Percentiles rank a stretch among this genome's conserved stretches.
Evolutionary conservation across 139 green algal species (phyloP).

Genomic region (Edaphochlamys debaryana): DNA sequence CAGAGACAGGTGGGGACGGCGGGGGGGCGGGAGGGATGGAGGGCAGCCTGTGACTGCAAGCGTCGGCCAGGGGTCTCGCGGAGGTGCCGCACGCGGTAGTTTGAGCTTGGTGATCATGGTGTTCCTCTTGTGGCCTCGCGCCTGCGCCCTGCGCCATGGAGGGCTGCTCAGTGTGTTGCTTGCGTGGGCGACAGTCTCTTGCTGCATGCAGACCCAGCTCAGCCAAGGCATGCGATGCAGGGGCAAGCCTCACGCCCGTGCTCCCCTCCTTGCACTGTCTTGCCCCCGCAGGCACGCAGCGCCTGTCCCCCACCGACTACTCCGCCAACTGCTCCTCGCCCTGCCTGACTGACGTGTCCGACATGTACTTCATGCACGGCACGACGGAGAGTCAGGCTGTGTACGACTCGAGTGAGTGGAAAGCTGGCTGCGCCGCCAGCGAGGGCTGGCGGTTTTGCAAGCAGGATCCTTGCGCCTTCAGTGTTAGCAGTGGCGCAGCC

Average conservation of each 20-base stretch:
- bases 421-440: no score
- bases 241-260: no score
- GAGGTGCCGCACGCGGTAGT: background rate
- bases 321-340: background rate
- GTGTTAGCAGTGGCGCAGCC: no score
- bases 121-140: background rate
- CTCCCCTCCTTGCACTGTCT: background rate
- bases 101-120: background rate
- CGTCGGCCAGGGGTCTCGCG: background rate
- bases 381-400: background rate
- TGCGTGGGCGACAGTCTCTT: no score
- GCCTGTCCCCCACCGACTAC: background rate
- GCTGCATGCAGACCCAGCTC: no score
- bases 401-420: no score
- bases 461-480: no score
- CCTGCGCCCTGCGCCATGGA: background rate
- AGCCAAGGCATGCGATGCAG: no score
- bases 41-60: background rate
- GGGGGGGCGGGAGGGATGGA: background rate
- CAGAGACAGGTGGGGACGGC: background rate
- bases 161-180: no score
- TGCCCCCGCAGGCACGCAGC: background rate
- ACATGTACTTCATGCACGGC: background rate
- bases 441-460: no score
- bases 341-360: slow-evolving; percentile 7